Conservation (phyloP, 192 early-diverging fungal genomes). For the Kickxella alabastrina region DNA sequence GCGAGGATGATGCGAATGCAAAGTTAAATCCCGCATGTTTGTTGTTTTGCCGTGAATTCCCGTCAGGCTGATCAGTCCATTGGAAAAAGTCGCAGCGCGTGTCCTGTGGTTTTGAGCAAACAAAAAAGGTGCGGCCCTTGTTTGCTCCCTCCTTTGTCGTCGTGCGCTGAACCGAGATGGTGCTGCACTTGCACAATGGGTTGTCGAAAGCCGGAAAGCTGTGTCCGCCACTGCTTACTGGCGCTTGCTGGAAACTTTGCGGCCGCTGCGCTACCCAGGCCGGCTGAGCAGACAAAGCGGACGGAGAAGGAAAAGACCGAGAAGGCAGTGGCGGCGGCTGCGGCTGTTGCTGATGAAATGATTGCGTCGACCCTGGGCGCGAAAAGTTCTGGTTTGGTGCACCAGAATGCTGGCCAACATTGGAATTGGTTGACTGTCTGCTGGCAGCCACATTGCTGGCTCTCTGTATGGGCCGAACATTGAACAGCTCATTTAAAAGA, state of each 20-base stretch:
- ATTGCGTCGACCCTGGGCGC: not conserved
- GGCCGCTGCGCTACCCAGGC: not conserved
- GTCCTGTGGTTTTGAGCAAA: conserved; percentile 37
- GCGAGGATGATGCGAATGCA: not conserved
- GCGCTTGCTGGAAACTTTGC: not conserved
- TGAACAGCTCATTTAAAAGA: conserved; percentile 41
- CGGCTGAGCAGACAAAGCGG: not conserved
- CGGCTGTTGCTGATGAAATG: not conserved
- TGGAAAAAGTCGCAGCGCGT: conserved; percentile 56
- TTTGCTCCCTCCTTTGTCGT: conserved; percentile 54
- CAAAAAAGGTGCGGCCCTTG: conserved; percentile 56
- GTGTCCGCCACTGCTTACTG: no score
- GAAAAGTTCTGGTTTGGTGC: no score
- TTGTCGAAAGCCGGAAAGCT: conserved; percentile 3
- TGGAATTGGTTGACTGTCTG: not conserved
- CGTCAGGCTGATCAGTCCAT: conserved; percentile 60
- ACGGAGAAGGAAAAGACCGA: not conserved
- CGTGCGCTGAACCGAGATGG: conserved; percentile 32
- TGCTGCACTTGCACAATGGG: conserved; percentile 49
- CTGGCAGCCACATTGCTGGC: conserved; percentile 10
- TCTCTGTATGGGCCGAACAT: no score
- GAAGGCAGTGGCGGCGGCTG: conserved; percentile 13
- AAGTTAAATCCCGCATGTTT: not conserved
- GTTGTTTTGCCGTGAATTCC: no score
- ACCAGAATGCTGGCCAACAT: no score